These are phyloP conservation scores for Thuidium tamariscinum DNA, from an alignment of 225 moss, liverwort and hornwort species.

Conservation along the genomic window DNA sequence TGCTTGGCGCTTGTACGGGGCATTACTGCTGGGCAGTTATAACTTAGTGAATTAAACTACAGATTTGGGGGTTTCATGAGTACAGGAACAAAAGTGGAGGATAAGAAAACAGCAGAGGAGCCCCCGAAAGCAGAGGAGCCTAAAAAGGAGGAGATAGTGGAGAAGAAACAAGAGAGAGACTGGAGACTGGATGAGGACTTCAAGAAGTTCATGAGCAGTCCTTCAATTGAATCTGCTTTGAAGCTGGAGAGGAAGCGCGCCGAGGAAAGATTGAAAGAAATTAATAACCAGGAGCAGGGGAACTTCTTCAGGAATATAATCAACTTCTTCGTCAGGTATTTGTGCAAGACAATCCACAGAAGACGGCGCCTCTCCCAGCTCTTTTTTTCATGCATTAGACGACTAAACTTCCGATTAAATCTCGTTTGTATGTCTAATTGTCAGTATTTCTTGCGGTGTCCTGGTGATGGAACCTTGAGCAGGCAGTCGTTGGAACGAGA, in stretches of 20 bases:
- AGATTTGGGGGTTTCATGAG: not conserved
- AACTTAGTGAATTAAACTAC: not conserved
- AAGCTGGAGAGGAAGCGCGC: conserved; percentile 89
- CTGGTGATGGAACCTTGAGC: conserved; percentile 3
- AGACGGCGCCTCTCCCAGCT: not conserved
- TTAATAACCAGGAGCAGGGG: conserved; percentile 61
- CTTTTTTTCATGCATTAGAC: not conserved
- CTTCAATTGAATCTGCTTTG: conserved; percentile 81
- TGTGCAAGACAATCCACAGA: not conserved
- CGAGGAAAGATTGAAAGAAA: conserved; percentile 58
- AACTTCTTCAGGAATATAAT: conserved; percentile 52
- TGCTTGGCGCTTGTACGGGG: not conserved
- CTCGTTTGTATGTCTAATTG: not conserved
- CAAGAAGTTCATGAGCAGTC: conserved; percentile 81
- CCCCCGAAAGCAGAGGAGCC: conserved; percentile 14
- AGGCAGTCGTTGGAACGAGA: conserved; percentile 61
- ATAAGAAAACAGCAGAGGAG: conserved; percentile 17
- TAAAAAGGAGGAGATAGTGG: conserved; percentile 15
- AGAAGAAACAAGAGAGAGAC: conserved; percentile 72
- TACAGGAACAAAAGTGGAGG: conserved; percentile 28
- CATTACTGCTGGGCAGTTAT: not conserved
- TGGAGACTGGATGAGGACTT: conserved; percentile 86
- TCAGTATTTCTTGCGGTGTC: not conserved
- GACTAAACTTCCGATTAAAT: not conserved
- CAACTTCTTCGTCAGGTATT: conserved; percentile 43